A percentile compares a stretch with the other conserved stretches of the same genome.
phyloP scores from a whole-genome alignment of 768 basidiomycete species.

The Rubroboletus pulcherrimus region DNA sequence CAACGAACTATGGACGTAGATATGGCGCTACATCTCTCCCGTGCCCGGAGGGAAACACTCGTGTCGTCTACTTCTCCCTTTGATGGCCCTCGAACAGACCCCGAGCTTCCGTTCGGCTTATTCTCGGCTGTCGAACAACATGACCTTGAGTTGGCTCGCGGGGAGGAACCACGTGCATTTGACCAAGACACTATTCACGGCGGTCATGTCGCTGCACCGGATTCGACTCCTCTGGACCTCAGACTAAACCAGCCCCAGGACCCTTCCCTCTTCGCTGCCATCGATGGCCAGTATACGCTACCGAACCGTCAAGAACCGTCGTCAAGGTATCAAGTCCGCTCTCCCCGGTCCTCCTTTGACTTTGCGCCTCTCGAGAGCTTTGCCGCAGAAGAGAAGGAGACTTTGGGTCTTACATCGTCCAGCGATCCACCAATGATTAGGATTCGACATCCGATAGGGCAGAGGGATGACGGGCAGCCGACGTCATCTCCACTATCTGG shows the following conservation, averaged over 20 bases:
- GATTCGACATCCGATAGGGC: conserved; percentile 11
- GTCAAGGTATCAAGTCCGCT: conserved; percentile 67
- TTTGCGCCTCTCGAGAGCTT: conserved; percentile 76
- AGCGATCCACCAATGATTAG: conserved; percentile 20
- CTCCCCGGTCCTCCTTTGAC: conserved; percentile 59
- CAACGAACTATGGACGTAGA: conserved; percentile 94
- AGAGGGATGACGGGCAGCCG: conserved; percentile 5
- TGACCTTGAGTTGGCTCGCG: conserved; percentile 41
- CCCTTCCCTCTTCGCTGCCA: conserved; percentile 40
- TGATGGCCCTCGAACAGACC: conserved; percentile 28
- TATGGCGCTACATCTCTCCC: conserved; percentile 79
- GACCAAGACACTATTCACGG: conserved; percentile 10
- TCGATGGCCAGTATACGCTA: conserved; percentile 13
- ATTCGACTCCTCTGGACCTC: conserved; percentile 29
- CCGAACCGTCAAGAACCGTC: conserved; percentile 30
- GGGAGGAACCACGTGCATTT: conserved; percentile 20
- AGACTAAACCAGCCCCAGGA: conserved; percentile 45
- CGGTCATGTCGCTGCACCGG: neutral
- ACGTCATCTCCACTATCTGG: neutral
- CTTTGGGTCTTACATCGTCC: conserved; percentile 55
- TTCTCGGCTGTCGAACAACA: conserved; percentile 51
- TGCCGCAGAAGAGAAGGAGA: conserved; percentile 63
- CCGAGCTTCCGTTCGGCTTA: conserved; percentile 35
- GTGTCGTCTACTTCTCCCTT: conserved; percentile 36
- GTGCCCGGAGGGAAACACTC: conserved; percentile 64